Base-by-base conservation (phyloP, 306 rosid species). In the Fagus sylvatica region DNA sequence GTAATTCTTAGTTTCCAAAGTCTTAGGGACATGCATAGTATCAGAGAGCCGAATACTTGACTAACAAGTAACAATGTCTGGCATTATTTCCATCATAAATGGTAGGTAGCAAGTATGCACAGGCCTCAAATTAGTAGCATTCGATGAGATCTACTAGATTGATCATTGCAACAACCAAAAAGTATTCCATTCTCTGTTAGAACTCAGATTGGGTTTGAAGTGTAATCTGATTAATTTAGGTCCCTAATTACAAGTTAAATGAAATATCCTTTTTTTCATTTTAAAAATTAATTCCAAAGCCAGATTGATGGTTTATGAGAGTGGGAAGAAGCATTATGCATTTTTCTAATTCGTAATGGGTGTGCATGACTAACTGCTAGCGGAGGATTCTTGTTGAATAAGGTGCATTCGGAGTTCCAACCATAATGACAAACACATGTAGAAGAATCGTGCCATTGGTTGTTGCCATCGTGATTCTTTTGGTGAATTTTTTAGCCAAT, bases 401-500 rank as follows among this genome's bases (percentile, higher is more conserved):
- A 22, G 28, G 28, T 22, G 28, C 28, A 22, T 22, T 22, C 28
- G 28, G 28, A 22, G 28, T 22, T 22, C 28, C 28, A 22, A 22
- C 28, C 28, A 22, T 22, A 22, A 22, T 22, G 28, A 22, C 28
- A 22, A 22, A 55, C 60, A 3, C 60, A 17, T 55, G 60, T 19
- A 56, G 34, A 56, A 56, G 6, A 19, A 56, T 2, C 34, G 19
- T 56, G 33, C 33, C 34, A 56, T 56, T 28, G 4, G 19, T 8
- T 56, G 64, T 22, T 56, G 33, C 64, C 64, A 22, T 56, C 19
- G 1, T 56, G 6, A 11, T 22, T 56, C 64, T 51, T 22, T 56
- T 28, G 36, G 3, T 56, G 55, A 93, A 93, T n/a, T n/a, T n/a
- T 22, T 22, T 22, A 22, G 28, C 28, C 28, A 22, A 22, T 22